phyloP scores from a whole-genome alignment of 2,329 filamentous ascomycete genomes.

The Balansia obtecta region DNA sequence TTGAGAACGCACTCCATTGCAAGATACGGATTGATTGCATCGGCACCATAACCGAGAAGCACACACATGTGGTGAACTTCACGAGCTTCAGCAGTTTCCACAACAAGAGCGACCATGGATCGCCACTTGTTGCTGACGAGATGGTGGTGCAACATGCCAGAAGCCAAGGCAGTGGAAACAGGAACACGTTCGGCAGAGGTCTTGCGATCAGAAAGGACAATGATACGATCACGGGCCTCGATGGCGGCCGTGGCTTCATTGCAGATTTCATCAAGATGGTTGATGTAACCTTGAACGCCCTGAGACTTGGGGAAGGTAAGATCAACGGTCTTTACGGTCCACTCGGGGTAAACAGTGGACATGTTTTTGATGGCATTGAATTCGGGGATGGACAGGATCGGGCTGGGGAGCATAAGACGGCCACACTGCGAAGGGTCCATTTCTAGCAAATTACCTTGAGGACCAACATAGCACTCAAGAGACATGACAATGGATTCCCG shows the following conservation, averaged over 20 bases:
- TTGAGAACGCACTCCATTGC: slow-evolving; percentile 95
- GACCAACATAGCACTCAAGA: slow-evolving; percentile 88
- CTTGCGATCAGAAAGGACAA: slow-evolving; percentile 81
- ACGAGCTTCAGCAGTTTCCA: slow-evolving; percentile 90
- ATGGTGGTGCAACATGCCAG: slow-evolving; percentile 90
- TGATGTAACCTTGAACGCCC: slow-evolving; percentile 72
- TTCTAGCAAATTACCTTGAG: slow-evolving; percentile 87
- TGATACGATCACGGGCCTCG: slow-evolving; percentile 69
- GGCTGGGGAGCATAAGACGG: slow-evolving; percentile 74
- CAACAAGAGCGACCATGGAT: slow-evolving; percentile 71
- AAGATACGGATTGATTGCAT: slow-evolving; percentile 89
- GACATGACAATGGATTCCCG: slow-evolving; percentile 98
- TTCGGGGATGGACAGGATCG: slow-evolving; percentile 78
- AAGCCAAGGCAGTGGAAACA: slow-evolving; percentile 77
- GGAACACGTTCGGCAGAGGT: slow-evolving; percentile 72
- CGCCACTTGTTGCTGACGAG: slow-evolving; percentile 93
- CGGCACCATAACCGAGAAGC: slow-evolving; percentile 87
- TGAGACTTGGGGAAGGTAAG: slow-evolving; percentile 84
- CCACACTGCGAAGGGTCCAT: slow-evolving; percentile 87
- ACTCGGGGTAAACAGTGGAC: slow-evolving; percentile 56
- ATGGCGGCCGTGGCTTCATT: slow-evolving; percentile 74
- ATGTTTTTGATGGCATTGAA: slow-evolving; percentile 82
- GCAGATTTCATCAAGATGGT: slow-evolving; percentile 80
- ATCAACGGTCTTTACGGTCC: slow-evolving; percentile 84
- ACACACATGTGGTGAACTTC: slow-evolving; percentile 99